Evolutionary conservation across 352 stramenopile genomes (phyloP).

Genomic region (Pythium oligandrum): DNA sequence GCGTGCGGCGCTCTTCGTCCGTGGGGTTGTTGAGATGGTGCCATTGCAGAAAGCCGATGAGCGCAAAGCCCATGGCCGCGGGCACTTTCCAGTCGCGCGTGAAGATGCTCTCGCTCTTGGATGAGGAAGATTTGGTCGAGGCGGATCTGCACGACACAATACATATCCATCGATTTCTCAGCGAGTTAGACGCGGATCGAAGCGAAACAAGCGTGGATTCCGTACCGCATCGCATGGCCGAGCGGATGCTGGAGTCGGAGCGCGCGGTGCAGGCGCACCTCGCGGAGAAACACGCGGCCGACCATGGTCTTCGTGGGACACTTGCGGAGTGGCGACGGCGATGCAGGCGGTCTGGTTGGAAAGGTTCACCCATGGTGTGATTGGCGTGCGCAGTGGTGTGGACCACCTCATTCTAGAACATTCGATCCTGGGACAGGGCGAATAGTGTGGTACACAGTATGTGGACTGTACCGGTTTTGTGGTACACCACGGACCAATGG

Average conservation of each 20-base stretch:
- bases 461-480: conserved; percentile 5
- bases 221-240: too few relatives aligned
- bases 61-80: conserved; percentile 50
- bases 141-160: too few relatives aligned
- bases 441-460: conserved; percentile 2
- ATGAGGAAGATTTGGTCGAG: not conserved
- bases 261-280: conserved; percentile 2
- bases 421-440: too few relatives aligned
- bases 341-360: too few relatives aligned
- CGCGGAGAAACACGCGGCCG: conserved; percentile 13
- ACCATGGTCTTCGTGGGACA: conserved; percentile 6
- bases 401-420: not conserved
- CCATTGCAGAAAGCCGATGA: conserved; percentile 71
- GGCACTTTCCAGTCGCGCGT: conserved; percentile 63
- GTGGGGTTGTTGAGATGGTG: conserved; percentile 41
- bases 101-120: conserved; percentile 24
- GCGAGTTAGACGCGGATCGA: too few relatives aligned
- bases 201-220: too few relatives aligned
- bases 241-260: too few relatives aligned
- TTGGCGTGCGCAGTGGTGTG: not conserved
- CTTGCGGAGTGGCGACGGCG: too few relatives aligned
- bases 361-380: too few relatives aligned
- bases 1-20: conserved; percentile 15
- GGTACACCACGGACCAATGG: conserved; percentile 16
- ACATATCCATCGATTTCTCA: too few relatives aligned